A percentile compares a stretch with the other conserved stretches of the same genome.
These are phyloP conservation scores for Xylariaceae sp. DNA, from an alignment of 2,329 filamentous ascomycete genomes.

Conservation along the genomic window DNA sequence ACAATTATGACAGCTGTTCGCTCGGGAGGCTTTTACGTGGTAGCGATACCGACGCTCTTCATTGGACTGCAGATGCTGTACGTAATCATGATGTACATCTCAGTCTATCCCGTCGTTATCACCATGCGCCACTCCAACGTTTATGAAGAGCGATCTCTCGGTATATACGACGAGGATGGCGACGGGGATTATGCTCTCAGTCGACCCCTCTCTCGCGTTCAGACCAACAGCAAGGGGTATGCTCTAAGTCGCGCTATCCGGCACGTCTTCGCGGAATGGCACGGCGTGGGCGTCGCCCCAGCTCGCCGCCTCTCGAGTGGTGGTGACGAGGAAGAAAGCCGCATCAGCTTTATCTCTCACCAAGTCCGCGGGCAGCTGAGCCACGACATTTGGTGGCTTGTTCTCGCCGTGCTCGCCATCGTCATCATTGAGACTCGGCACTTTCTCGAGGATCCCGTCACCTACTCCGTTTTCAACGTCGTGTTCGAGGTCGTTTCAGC, in stretches of 20 bases:
- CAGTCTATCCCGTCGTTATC: slow-evolving; percentile 45
- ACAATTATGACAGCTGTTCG: slow-evolving; percentile 45
- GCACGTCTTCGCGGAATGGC: slow-evolving; percentile 20
- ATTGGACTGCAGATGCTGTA: slow-evolving; percentile 46
- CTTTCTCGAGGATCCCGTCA: slow-evolving; percentile 47
- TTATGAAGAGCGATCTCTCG: slow-evolving; percentile 56
- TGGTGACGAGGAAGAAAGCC: slow-evolving; percentile 28
- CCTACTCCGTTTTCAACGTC: slow-evolving; percentile 54
- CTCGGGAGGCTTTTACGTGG: slow-evolving; percentile 62
- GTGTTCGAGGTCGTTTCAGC: slow-evolving; percentile 52
- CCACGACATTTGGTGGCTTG: slow-evolving; percentile 63
- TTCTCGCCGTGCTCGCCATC: slow-evolving; percentile 56
- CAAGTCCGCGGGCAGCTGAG: slow-evolving; percentile 58
- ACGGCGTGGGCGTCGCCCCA: slow-evolving; percentile 23
- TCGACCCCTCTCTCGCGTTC: slow-evolving; percentile 12
- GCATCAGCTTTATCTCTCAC: slow-evolving; percentile 46
- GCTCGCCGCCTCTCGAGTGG: slow-evolving; percentile 3
- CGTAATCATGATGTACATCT: slow-evolving; percentile 47
- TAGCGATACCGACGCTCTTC: slow-evolving; percentile 50
- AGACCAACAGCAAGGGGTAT: slow-evolving; percentile 7
- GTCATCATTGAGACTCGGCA: slow-evolving; percentile 53
- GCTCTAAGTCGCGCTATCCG: slow-evolving; percentile 17
- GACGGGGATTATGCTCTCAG: slow-evolving; percentile 6
- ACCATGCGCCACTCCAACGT: slow-evolving; percentile 56
- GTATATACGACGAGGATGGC: slow-evolving; percentile 35